Evolutionary conservation across 768 basidiomycete species (phyloP).

Genomic region (Mrakia frigida): DNA sequence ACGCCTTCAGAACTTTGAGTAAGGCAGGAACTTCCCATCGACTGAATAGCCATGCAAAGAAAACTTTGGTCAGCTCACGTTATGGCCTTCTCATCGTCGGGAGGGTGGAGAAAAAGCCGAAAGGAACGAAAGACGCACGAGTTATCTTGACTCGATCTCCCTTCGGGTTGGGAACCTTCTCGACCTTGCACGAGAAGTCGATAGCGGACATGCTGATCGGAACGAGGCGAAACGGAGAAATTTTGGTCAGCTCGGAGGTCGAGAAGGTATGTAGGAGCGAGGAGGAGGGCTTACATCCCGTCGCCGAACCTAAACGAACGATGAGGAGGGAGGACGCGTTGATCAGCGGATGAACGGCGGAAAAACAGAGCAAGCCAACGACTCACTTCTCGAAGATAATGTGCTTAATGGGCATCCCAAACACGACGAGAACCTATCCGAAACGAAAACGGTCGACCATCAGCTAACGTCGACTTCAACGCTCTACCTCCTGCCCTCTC

Average conservation of each 20-base stretch:
- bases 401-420: background rate
- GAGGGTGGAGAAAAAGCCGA: background rate
- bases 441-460: background rate
- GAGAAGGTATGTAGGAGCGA: background rate
- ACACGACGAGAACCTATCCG: background rate
- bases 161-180: background rate
- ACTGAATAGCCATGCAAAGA: background rate
- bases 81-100: too few species aligned
- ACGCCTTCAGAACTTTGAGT: background rate
- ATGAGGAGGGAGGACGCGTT: background rate
- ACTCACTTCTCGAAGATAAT: background rate
- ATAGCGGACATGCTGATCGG: background rate
- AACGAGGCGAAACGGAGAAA: background rate
- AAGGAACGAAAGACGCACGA: background rate
- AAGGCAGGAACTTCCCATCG: background rate
- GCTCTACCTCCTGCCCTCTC: background rate
- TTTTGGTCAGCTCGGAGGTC: background rate
- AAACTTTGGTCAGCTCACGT: background rate
- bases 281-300: background rate
- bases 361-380: background rate
- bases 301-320: background rate
- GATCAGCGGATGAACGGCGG: background rate
- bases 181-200: slow-evolving; percentile 1
- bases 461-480: background rate
- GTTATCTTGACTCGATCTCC: background rate